Conservation (phyloP, 129 eudicot genomes). For the Ambrosia trifida region DNA sequence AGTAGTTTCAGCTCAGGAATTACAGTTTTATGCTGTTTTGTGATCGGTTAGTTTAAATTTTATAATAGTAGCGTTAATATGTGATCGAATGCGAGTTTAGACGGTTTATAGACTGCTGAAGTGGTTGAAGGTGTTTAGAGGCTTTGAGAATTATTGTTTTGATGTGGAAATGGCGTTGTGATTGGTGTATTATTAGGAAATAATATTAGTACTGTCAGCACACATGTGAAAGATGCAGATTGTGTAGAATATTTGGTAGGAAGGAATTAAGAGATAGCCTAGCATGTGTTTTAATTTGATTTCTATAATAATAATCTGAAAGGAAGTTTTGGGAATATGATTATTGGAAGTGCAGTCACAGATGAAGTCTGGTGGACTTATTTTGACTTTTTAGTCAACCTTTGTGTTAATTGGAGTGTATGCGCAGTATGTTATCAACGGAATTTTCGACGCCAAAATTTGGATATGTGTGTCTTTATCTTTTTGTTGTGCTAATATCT, state of each 20-base stretch:
- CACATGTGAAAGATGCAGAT: slow-evolving; percentile 18
- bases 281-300: slow-evolving; percentile 3
- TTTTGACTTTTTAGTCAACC: neutral
- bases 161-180: slow-evolving; percentile 8
- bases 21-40: neutral
- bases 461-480: neutral
- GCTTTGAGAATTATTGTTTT: neutral
- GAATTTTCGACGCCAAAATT: too few species aligned
- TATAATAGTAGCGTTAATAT: slow-evolving; percentile 3
- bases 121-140: neutral
- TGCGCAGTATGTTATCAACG: neutral
- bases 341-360: neutral
- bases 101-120: neutral
- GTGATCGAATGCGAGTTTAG: slow-evolving; percentile 14
- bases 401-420: neutral
- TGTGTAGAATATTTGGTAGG: neutral
- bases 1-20: neutral
- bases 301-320: slow-evolving; percentile 8
- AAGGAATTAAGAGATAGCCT: slow-evolving; percentile 17
- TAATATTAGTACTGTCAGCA: neutral
- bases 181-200: slow-evolving; percentile 11
- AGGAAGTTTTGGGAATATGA: slow-evolving; percentile 7
- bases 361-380: neutral
- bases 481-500: slow-evolving; percentile 10
- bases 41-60: neutral